Base-by-base conservation (phyloP, 257 asterid species). In the Solanum piurae region DNA sequence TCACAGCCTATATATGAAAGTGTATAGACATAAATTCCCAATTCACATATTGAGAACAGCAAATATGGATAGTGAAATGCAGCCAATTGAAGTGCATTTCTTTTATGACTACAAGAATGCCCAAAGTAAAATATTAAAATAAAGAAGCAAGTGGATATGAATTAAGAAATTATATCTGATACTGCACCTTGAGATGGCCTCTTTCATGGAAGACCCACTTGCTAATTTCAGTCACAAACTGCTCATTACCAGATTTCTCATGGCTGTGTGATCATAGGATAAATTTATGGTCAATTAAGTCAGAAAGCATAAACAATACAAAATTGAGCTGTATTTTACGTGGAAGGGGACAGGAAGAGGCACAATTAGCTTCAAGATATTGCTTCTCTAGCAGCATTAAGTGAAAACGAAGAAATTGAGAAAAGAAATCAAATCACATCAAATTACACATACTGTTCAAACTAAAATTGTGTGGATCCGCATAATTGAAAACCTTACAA, bases 141-240 rank as follows among this genome's bases (percentile, higher is more conserved):
- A 34, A 34, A 75, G 40, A 86, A 37, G 34, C 12, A n/a, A 31
- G 83, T 36, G 73, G 9, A 14, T 18, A 10, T 62, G 71, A 34
- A 46, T 34, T 62, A 85, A 82, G 27, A 71, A 52, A 72, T 25
- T 20, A 74, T 86, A 7, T 16, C 18, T 83, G 84, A 86, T 58
- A 31, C 89, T 27, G 42, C 91, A 95, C 98, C 98, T 94, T 95
- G 69, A 95, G 93, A 91, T 95, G 97, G 79, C 98, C 98, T 86
- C 97, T 92, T 89, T 94, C 98, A 89, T 95, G 98, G 94, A 95
- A 95, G 87, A 95, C 91, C 98, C 98, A 95, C 92, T 94, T 95
- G 94, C 96, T 92, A 89, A 93, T 87, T 92, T 95, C 98, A 76
- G 94, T 92, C 72, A 90, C 87, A 87, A 95, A 94, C 88, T 94